Conservation (phyloP, 208 protist species). For the Cochliopodium minus region DNA sequence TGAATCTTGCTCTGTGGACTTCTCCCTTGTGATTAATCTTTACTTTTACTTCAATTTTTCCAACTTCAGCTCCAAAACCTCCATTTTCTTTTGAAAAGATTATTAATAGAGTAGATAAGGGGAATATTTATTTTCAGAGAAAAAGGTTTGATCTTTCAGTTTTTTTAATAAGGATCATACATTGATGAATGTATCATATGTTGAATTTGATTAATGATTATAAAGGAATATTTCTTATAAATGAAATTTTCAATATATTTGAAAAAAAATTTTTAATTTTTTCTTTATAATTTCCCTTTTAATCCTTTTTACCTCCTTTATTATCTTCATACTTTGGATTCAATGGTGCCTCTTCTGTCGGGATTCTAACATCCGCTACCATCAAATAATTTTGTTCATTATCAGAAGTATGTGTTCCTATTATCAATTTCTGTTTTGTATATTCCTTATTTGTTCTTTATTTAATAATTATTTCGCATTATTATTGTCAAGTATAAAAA, state of each 20-base stretch:
- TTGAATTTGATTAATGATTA: no score
- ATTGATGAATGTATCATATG: no score
- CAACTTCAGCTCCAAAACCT: background rate
- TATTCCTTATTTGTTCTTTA: background rate
- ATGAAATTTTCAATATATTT: no score
- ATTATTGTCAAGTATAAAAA: background rate
- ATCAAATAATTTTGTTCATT: constrained; percentile 67
- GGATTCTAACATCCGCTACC: constrained; percentile 49
- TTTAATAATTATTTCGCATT: background rate
- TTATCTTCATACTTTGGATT: constrained; percentile 36
- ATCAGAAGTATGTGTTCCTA: constrained; percentile 70
- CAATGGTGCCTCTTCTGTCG: constrained; percentile 27
- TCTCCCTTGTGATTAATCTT: constrained; percentile 62
- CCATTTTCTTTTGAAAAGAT: background rate
- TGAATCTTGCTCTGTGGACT: constrained; percentile 61
- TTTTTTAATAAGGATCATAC: no score
- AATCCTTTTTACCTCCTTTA: constrained; percentile 18
- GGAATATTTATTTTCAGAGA: no score
- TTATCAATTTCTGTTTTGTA: constrained; percentile 35
- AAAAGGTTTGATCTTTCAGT: no score
- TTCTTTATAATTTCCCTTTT: background rate
- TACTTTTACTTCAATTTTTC: constrained; percentile 15
- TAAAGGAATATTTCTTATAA: no score
- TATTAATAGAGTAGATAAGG: no score
- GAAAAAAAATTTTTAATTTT: no score